phyloP scores from a whole-genome alignment of 2,329 filamentous ascomycete species.

The Nemania abortiva region DNA sequence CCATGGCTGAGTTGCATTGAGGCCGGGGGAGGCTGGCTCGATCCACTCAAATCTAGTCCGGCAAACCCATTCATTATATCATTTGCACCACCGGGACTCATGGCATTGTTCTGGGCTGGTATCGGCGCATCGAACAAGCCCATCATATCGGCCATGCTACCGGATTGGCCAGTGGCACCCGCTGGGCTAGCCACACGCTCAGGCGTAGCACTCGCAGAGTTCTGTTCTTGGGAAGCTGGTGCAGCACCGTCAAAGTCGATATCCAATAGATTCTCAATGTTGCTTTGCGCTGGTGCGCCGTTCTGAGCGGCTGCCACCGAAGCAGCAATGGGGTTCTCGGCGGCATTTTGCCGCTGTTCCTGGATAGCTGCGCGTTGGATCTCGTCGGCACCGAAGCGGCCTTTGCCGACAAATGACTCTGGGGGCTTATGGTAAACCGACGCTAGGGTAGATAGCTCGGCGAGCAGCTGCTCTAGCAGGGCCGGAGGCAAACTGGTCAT shows the following conservation, averaged over 20 bases:
- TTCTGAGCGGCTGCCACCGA: slow-evolving; percentile 78
- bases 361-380: slow-evolving; percentile 96
- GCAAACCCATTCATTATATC: slow-evolving; percentile 93
- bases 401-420: slow-evolving; percentile 97
- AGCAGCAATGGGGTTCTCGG: slow-evolving; percentile 93
- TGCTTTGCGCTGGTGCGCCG: slow-evolving; percentile 71
- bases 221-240: slow-evolving; percentile 82
- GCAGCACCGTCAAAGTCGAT: slow-evolving; percentile 96
- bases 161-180: slow-evolving; percentile 53
- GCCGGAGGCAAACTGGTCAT: slow-evolving; percentile 88
- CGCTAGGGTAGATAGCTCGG: slow-evolving; percentile 91
- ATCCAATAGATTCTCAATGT: slow-evolving; percentile 94
- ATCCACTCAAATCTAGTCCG: slow-evolving; percentile 78
- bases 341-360: slow-evolving; percentile 91
- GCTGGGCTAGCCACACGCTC: slow-evolving; percentile 75
- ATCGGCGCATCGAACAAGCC: slow-evolving; percentile 77
- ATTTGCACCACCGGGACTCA: slow-evolving; percentile 61
- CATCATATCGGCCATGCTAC: slow-evolving; percentile 73
- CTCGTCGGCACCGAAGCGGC: slow-evolving; percentile 91
- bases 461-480: slow-evolving; percentile 89
- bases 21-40: slow-evolving; percentile 73
- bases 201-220: slow-evolving; percentile 69
- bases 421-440: slow-evolving; percentile 99
- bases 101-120: slow-evolving; percentile 60
- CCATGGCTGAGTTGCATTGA: slow-evolving; percentile 66